Evolutionary conservation across 1,284 basidiomycete genomes (phyloP).

Genomic region (Athelia psychrophila): DNA sequence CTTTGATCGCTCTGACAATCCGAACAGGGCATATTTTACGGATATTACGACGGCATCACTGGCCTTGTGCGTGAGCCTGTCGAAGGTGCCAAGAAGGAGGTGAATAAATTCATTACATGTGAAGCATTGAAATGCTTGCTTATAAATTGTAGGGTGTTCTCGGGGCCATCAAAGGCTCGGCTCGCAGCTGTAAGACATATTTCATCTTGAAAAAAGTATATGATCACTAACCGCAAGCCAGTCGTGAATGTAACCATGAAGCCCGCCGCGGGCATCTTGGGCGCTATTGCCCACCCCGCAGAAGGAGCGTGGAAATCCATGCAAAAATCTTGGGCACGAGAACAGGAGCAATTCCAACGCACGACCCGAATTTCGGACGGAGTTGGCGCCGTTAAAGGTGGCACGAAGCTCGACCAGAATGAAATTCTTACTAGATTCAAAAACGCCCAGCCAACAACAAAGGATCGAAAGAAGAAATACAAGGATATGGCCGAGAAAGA

Average conservation of each 20-base stretch:
- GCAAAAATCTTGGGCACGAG: slow-evolving; percentile 23
- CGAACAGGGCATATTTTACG: slow-evolving; percentile 30
- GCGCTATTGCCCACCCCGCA: slow-evolving; percentile 39
- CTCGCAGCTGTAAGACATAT: slow-evolving; percentile 38
- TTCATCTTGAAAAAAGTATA: not conserved
- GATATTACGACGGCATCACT: slow-evolving; percentile 52
- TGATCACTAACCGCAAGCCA: slow-evolving; percentile 11
- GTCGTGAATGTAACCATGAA: slow-evolving; percentile 42
- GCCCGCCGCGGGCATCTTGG: slow-evolving; percentile 44
- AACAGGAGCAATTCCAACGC: slow-evolving; percentile 29
- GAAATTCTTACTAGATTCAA: slow-evolving; percentile 37
- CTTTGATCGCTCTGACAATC: not conserved
- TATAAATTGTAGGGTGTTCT: slow-evolving; percentile 32
- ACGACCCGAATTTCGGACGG: slow-evolving; percentile 37
- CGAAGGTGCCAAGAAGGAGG: slow-evolving; percentile 46
- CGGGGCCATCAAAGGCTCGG: slow-evolving; percentile 48
- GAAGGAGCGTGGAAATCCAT: slow-evolving; percentile 38
- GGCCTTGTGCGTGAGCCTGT: slow-evolving; percentile 50
- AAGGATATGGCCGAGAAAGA: slow-evolving; percentile 32
- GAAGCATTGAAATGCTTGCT: not conserved
- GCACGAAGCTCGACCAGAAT: slow-evolving; percentile 28
- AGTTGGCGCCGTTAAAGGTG: slow-evolving; percentile 27
- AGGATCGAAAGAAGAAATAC: slow-evolving; percentile 32
- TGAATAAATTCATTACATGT: slow-evolving; percentile 14
- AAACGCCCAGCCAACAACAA: slow-evolving; percentile 26